Evolutionary conservation across 495 filamentous ascomycete species (phyloP), one percentile per base, ranked within the genome.

Genomic region (Parachaetomium inaequale): DNA sequence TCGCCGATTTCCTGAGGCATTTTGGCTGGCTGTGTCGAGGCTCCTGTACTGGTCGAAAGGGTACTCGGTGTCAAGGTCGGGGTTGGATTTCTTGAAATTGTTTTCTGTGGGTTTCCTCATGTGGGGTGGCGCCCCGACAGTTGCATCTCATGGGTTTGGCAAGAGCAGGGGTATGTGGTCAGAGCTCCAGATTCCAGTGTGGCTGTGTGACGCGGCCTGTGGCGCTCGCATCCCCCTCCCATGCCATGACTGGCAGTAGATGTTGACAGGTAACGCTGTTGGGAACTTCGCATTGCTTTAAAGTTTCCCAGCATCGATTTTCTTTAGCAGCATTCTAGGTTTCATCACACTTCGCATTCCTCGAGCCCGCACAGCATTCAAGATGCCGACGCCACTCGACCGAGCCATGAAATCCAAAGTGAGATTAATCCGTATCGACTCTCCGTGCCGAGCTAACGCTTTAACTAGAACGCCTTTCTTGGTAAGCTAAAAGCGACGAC

Each of bases 1-100:
- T 98, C 95, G 74, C 88, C 89, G 79, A 98, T 87, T 92, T 98
- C 93, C 72, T 86, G 85, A 88, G 94, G 94, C 94, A 99, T 99
- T 75, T 83, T 86, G 78, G 66, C 77, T 71, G 61, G 68, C 72
- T 74, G 59, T 72, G 63, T 57, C 66, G 71, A 60, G 63, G 63
- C 68, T 65, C 68, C 64, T 64, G 66, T 61, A 57, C 55, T 55
- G 65, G 61, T 72, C 53, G 46, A 58, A 63, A 64, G 58, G 56
- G 68, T 65, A 63, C 60, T 72, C 60, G 63, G 67, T 67, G 61
- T 63, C n/a, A 56, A 65, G 57, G 57, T 63, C 67, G 56, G 62
- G 65, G 59, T 47, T 65, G 64, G 62, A 73, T 71, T 72, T 74
- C 43, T 62, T 49, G n/a, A 70, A 72, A 72, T 68, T 67, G 68